Base-by-base conservation (phyloP, 2,329 filamentous ascomycete species). In the Trichoderma brevicompactum region DNA sequence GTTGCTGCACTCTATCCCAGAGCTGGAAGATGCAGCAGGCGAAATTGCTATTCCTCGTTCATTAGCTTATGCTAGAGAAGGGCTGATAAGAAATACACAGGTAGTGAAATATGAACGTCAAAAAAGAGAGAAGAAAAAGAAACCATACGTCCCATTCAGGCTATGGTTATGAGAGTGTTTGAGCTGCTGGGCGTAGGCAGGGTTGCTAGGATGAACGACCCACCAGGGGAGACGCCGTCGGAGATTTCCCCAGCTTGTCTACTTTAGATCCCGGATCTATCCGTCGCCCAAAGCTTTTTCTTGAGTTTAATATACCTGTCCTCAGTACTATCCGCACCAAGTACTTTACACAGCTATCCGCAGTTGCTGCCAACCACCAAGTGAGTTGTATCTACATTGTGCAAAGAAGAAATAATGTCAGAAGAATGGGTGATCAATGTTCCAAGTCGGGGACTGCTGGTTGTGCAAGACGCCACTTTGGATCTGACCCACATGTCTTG, bases 171-270 rank as follows among this genome's bases (percentile, higher is more conserved):
- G 23, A 28, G 28, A 15, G n/a, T 13, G 41, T 46, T 55, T 43
- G 15, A 8, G 8, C 52, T 23, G 36, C 17, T 58, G 36, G 41
- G 10, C 23, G 54, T 6, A 38, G 40, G 40, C 41, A 44, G 41
- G 41, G 54, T 15, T 58, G 54, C 19, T 13, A 52, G 41, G 28
- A 32, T 34, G 23, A 40, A 17, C 17, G 48, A 15, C 58, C 48
- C 38, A 43, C 38, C n/a, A 43, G 15, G 38, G 28, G 23, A 41
- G 32, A 53, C 10, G n/a, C 23, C 32, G n/a, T 44, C 58, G 58
- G 58, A 62, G 58, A 62, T 17, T 50, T 62, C 48, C 58, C 58
- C 48, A 46, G 17, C n/a, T 23, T 12, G 10, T 23, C 38, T 43
- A 23, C 38, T 19, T 62, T 44, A 44, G 58, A 62, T 62, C 23